Percentiles rank a stretch among this genome's conserved stretches.
phyloP scores from a whole-genome alignment of 139 green algal species.

The Spirogloea muscicola region DNA sequence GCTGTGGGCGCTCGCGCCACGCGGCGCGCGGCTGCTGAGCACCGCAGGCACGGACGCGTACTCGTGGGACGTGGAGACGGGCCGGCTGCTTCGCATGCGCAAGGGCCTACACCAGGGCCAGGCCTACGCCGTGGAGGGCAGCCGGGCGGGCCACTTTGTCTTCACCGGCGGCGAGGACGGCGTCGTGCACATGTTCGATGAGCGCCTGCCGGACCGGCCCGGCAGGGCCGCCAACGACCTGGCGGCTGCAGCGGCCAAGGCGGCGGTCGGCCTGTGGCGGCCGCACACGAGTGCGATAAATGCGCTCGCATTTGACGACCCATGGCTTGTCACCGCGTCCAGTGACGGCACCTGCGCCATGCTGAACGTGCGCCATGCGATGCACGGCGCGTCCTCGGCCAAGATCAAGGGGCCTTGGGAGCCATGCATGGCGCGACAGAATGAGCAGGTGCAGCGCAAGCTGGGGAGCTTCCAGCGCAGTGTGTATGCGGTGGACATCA shows the following conservation, averaged over 20 bases:
- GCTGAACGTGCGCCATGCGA: constrained; percentile 19
- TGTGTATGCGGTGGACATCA: constrained; percentile 18
- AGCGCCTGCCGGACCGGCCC: constrained; percentile 3
- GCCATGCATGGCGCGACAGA: too few relatives aligned
- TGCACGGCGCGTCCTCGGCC: too few relatives aligned
- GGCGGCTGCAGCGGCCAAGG: background rate
- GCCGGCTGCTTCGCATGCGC: constrained; percentile 5
- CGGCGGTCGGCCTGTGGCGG: constrained; percentile 19
- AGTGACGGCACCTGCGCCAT: constrained; percentile 11
- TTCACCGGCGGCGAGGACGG: constrained; percentile 37
- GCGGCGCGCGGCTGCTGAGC: background rate
- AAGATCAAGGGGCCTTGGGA: too few relatives aligned
- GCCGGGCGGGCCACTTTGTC: constrained; percentile 16
- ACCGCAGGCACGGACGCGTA: constrained; percentile 31
- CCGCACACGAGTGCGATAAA: constrained; percentile 8
- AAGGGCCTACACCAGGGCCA: constrained; percentile 5
- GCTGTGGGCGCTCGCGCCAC: constrained; percentile 15
- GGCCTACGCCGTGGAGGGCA: constrained; percentile 15
- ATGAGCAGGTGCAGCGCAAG: constrained; percentile 1
- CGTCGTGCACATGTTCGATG: constrained; percentile 35
- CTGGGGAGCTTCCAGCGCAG: background rate
- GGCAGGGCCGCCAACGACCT: background rate
- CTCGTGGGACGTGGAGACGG: constrained; percentile 40
- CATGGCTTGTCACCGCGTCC: constrained; percentile 33
- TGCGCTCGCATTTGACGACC: constrained; percentile 25